Base-by-base conservation (phyloP, 441 rosid genomes). In the Flueggea neowawraea region DNA sequence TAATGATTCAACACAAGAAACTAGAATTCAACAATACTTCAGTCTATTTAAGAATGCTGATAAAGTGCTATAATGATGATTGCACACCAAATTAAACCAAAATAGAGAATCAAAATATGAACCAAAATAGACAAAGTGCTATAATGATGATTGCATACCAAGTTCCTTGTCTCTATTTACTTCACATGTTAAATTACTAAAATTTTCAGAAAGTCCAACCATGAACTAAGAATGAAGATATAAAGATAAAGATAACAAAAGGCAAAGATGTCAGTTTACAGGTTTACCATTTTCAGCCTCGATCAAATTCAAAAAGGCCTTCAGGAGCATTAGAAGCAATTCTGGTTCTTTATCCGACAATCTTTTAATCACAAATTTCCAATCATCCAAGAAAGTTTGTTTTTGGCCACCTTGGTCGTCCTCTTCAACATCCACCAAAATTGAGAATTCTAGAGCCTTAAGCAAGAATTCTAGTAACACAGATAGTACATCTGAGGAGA, bases 281-380 rank as follows among this genome's bases (percentile, higher is more conserved):
- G 22, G 58, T 14, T 70, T 81, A 94, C 99, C 95, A 0, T 58
- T 68, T 69, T 69, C 83, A 53, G 69, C 61, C 69, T 71, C 84
- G 32, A 90, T 82, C 78, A 67, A 76, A 63, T 84, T 79, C 56
- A 95, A 76, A 59, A 82, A 78, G 69, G 82, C 82, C 72, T 86
- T 81, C 41, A 88, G 90, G 77, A 91, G 92, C 68, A 70, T 72
- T 60, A 80, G 71, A 61, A 95, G 80, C 60, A 89, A 63, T 76
- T 95, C 87, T 4, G 95, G 97, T 78, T 88, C 96, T 82, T 82
- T 87, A 48, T 70, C 79, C 16, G 92, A 80, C 57, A 94, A 76
- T 72, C 81, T 80, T 62, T 73, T 41, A 53, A 82, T 70, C 59
- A 82, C 79, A 80, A 69, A 76, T 67, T 78, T 88, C 98, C 96